Base-by-base conservation (phyloP, 1,284 basidiomycete species). In the Wallemia mellicola region DNA sequence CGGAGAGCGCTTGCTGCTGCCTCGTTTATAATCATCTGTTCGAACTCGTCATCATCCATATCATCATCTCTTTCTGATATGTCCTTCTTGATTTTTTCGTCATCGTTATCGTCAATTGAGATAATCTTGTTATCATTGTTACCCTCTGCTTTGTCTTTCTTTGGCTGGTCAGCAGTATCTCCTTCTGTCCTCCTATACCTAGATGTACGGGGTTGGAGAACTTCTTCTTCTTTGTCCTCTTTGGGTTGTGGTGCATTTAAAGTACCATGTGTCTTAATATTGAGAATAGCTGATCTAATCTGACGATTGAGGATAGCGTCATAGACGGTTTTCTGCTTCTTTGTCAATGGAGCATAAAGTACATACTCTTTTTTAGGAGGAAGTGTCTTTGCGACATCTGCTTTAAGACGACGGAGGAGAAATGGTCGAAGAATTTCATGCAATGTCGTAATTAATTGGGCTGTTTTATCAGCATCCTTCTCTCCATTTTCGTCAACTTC, bases 371-470 rank as follows among this genome's bases (percentile, higher is more conserved):
- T 95, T 75, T 95, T 95, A 19, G 72, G 72, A 11, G 77, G 77
- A 9, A 96, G 74, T 59, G 79, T 76, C 60, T 78, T 77, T 67
- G 89, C 86, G 9, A 96, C 91, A 63, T 98, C 92, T 24, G 74
- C 79, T 70, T 96, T 96, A 62, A 95, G 75, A 22, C 91, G 79
- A 9, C 91, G 80, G 0, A 96, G 75, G n/a, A 96, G 76, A 75
- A 94, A 96, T 0, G 92, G 92, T 64, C 89, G 88, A 38, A 98
- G 78, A 64, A 96, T 87, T 1, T 79, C 79, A 68, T 96, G 92
- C 0, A 98, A 77, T 2, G 82, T 80, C 28, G 78, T 73, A 59
- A 95, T 83, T 64, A 96, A 76, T 54, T 77, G 73, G 0, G 75
- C 69, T 1, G 80, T 78, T 59, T 80, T 77, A 28, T 76, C 71